Conservation (phyloP, 1,284 basidiomycete genomes). For the Puccinia coronata region DNA sequence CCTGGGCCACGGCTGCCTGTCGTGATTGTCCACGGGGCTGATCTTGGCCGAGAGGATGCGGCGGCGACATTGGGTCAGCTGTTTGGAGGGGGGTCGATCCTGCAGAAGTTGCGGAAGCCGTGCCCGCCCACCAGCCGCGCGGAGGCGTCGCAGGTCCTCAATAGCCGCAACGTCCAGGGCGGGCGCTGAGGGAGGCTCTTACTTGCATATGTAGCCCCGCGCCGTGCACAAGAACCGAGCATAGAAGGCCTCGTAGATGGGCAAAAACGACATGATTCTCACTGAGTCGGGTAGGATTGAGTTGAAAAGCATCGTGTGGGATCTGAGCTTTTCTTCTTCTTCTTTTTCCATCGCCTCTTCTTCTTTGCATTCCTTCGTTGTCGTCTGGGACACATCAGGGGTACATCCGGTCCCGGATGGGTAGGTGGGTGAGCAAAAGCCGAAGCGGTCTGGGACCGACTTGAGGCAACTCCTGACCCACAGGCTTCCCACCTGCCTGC, state of each 20-base stretch:
- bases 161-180: slow-evolving; percentile 74
- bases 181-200: slow-evolving; percentile 51
- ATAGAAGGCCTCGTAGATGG: slow-evolving; percentile 77
- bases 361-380: too few relatives aligned
- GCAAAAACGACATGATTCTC: slow-evolving; percentile 92
- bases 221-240: slow-evolving; percentile 82
- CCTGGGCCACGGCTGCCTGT: neutral
- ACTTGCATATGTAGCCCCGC: slow-evolving; percentile 98
- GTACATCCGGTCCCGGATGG: neutral
- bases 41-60: slow-evolving; percentile 70
- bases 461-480: slow-evolving; percentile 71
- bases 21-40: slow-evolving; percentile 54
- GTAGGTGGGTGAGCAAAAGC: neutral
- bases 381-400: slow-evolving; percentile 28
- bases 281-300: slow-evolving; percentile 85
- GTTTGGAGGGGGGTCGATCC: slow-evolving; percentile 90
- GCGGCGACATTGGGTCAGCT: slow-evolving; percentile 76
- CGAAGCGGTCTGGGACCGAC: slow-evolving; percentile 48
- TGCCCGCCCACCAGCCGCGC: slow-evolving; percentile 77
- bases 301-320: slow-evolving; percentile 80
- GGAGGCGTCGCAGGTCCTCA: slow-evolving; percentile 76
- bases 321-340: slow-evolving; percentile 69
- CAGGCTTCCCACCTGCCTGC: slow-evolving; percentile 88
- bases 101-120: slow-evolving; percentile 95
- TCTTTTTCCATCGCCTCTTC: slow-evolving; percentile 27